phyloP scores from a whole-genome alignment of 345 rosid species.

The Eucalyptus cloeziana region DNA sequence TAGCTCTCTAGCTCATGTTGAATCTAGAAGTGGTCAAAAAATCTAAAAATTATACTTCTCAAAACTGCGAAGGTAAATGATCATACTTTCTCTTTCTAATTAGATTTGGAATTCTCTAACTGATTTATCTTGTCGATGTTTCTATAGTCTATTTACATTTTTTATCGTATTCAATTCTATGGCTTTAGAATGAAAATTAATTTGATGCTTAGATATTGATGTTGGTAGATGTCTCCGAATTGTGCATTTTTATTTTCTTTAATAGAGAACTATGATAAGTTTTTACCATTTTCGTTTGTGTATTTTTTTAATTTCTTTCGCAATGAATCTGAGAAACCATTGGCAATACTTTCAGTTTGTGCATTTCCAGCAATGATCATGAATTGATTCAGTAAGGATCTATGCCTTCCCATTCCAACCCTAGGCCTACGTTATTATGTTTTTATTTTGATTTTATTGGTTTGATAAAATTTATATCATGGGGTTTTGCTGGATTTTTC shows the following conservation, averaged over 20 bases:
- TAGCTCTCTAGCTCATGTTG: not conserved
- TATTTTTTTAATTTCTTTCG: too few relatives aligned
- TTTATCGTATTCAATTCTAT: too few relatives aligned
- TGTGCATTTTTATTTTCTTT: not conserved
- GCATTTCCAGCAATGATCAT: not conserved
- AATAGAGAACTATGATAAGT: not conserved
- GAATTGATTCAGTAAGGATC: not conserved
- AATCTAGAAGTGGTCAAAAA: not conserved
- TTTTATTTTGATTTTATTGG: too few relatives aligned
- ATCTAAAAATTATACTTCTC: not conserved
- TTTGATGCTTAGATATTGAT: not conserved
- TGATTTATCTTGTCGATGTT: not conserved
- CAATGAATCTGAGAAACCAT: not conserved
- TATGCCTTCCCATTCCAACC: not conserved
- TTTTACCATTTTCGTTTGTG: too few relatives aligned
- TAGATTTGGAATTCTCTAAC: not conserved
- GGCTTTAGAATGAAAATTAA: not conserved
- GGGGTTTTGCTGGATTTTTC: not conserved
- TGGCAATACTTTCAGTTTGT: not conserved
- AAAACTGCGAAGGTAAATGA: accelerated
- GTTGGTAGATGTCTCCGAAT: not conserved
- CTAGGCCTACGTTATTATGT: not conserved
- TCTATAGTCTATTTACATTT: not conserved
- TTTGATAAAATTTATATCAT: not conserved
- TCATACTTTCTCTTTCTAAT: not conserved